Evolutionary conservation across 2,329 filamentous ascomycete genomes (phyloP).

Genomic region (Ascochyta rabiei): DNA sequence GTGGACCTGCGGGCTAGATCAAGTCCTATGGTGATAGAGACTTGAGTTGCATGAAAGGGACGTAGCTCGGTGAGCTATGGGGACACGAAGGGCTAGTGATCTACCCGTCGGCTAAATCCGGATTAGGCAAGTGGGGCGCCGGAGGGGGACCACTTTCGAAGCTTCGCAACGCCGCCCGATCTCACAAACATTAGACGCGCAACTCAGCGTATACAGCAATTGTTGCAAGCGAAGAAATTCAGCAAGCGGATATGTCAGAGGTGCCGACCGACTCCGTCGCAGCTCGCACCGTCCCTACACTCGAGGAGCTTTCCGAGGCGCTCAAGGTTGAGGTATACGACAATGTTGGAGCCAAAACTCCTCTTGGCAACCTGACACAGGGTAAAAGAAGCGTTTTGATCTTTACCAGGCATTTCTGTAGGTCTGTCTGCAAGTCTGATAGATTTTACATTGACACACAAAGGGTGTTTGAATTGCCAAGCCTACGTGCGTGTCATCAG

Average conservation of each 20-base stretch:
- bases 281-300: not conserved
- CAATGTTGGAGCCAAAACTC: constrained; percentile 16
- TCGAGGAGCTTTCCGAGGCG: constrained; percentile 20
- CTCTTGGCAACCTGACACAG: constrained; percentile 22
- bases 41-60: no score
- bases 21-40: no score
- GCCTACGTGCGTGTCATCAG: constrained; percentile 29
- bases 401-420: constrained; percentile 34
- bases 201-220: no score
- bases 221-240: not conserved
- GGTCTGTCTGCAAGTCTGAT: not conserved
- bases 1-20: no score
- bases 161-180: no score
- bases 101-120: no score
- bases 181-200: no score
- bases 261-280: not conserved
- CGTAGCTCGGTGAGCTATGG: no score
- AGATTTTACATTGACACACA: not conserved
- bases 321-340: constrained; percentile 27
- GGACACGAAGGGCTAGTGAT: no score
- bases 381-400: constrained; percentile 25
- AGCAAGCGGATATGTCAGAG: not conserved
- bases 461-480: constrained; percentile 37
- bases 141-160: no score
- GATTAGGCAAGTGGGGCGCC: no score